Percentiles rank a stretch among this genome's conserved stretches.
Conservation (phyloP, 2,329 filamentous ascomycete species). For the Fusarium sterilihyphosum region DNA sequence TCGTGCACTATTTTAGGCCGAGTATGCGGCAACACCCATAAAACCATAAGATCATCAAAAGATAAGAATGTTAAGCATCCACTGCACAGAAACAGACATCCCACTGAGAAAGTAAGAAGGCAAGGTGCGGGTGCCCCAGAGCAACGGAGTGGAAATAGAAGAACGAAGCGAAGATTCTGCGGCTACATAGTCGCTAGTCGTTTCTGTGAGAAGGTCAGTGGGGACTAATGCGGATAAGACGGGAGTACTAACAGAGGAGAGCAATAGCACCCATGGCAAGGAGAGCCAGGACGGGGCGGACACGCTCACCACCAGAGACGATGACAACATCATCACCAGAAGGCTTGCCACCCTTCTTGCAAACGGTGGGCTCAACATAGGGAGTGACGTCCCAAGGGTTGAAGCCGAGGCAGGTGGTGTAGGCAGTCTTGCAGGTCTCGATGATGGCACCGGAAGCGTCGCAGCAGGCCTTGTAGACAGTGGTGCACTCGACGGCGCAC, state of each 20-base stretch:
- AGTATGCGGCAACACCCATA: conserved; percentile 17
- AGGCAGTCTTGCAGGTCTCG: conserved; percentile 22
- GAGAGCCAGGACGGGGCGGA: conserved; percentile 30
- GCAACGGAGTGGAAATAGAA: conserved; percentile 20
- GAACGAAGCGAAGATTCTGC: conserved; percentile 12
- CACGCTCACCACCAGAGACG: conserved; percentile 20
- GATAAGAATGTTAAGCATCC: conserved; percentile 14
- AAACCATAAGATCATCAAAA: conserved; percentile 29
- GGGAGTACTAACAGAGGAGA: conserved; percentile 24
- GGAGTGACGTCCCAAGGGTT: conserved; percentile 19
- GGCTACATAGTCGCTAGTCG: not conserved
- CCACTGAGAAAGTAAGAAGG: conserved; percentile 26
- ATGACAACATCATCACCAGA: conserved; percentile 26
- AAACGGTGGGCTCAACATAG: conserved; percentile 30
- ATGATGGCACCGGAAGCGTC: conserved; percentile 21
- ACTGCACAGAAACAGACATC: conserved; percentile 13
- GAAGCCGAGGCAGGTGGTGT: conserved; percentile 29
- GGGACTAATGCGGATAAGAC: rapidly evolving
- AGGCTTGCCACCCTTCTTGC: conserved; percentile 18
- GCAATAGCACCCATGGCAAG: conserved; percentile 25
- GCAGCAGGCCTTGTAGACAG: conserved; percentile 27
- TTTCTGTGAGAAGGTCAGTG: conserved; percentile 15
- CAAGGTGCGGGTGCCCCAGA: not conserved
- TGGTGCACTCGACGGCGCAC: conserved; percentile 16
- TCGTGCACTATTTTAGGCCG: conserved; percentile 29